phyloP scores from a whole-genome alignment of 1,139 yeast species.

The Blastobotrys apis region DNA sequence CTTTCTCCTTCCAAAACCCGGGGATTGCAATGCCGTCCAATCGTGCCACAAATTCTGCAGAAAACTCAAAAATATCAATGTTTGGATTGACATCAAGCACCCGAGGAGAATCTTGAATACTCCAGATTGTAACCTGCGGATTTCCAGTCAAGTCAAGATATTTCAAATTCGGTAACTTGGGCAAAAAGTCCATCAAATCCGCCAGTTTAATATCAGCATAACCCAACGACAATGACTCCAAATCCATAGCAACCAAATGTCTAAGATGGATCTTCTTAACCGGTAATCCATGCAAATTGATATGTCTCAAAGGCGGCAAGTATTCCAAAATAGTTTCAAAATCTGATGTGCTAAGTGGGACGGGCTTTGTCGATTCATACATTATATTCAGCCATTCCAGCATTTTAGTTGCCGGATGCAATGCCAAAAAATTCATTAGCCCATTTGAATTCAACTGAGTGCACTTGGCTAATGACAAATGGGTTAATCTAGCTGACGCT shows the following conservation, averaged over 20 bases:
- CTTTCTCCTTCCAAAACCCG: conserved; percentile 48
- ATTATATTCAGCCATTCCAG: conserved; percentile 76
- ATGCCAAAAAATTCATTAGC: conserved; percentile 62
- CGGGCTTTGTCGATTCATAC: conserved; percentile 66
- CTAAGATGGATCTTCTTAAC: conserved; percentile 51
- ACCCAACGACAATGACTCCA: conserved; percentile 61
- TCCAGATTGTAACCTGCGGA: conserved; percentile 47
- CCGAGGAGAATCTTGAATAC: conserved; percentile 46
- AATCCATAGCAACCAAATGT: conserved; percentile 47
- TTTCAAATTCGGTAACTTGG: conserved; percentile 33
- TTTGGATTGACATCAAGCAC: conserved; percentile 39
- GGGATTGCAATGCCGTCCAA: conserved; percentile 30
- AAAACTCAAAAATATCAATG: conserved; percentile 40
- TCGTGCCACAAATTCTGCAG: conserved; percentile 33
- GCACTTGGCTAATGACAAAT: conserved; percentile 75
- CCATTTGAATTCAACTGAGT: conserved; percentile 72
- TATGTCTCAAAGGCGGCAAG: conserved; percentile 47
- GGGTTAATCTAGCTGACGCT: conserved; percentile 57
- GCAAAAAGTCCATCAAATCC: conserved; percentile 47
- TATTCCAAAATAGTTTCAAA: conserved; percentile 41
- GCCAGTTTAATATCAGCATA: conserved; percentile 51
- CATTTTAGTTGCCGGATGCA: conserved; percentile 61
- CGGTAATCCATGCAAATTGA: conserved; percentile 76
- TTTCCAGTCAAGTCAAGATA: conserved; percentile 54
- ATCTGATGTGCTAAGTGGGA: conserved; percentile 45